These are phyloP conservation scores for Globisporangium iwayamae DNA, from an alignment of 352 stramenopile species.

Conservation along the genomic window DNA sequence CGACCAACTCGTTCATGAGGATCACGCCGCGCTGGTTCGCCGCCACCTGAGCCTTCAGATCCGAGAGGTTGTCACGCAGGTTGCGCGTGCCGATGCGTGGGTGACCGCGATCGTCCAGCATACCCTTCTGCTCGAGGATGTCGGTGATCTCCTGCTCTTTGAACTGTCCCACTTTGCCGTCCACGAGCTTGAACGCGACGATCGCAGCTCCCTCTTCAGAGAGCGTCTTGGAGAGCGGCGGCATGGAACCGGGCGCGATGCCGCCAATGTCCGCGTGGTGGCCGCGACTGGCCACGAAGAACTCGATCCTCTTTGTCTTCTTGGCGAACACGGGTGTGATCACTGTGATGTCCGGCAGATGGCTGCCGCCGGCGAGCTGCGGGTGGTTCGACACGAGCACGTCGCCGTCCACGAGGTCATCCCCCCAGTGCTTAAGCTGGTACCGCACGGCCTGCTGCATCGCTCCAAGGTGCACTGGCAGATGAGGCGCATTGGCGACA, in stretches of 20 bases:
- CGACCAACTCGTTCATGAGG: slow-evolving; percentile 93
- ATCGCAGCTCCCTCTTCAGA: slow-evolving; percentile 99
- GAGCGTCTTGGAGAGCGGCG: slow-evolving; percentile 93
- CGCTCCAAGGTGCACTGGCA: slow-evolving; percentile 98
- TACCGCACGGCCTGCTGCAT: slow-evolving; percentile 98
- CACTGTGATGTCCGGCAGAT: slow-evolving; percentile 99
- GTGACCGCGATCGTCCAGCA: slow-evolving; percentile 76
- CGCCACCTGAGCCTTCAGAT: slow-evolving; percentile 97
- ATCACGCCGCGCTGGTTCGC: slow-evolving; percentile 96
- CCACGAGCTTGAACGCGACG: slow-evolving; percentile 98
- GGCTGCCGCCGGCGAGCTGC: slow-evolving; percentile 95
- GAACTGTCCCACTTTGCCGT: slow-evolving; percentile 92
- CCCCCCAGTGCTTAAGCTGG: slow-evolving; percentile 88
- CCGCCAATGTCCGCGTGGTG: slow-evolving; percentile 98
- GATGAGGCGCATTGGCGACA: slow-evolving; percentile 98
- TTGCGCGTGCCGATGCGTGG: slow-evolving; percentile 93
- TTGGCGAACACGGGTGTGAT: slow-evolving; percentile 99
- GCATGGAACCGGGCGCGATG: slow-evolving; percentile 95
- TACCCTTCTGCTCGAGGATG: slow-evolving; percentile 91
- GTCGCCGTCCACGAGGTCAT: slow-evolving; percentile 94
- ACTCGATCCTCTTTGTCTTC: slow-evolving; percentile 89
- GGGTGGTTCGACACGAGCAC: slow-evolving; percentile 99
- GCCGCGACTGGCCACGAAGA: slow-evolving; percentile 97
- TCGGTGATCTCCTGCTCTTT: slow-evolving; percentile 95
- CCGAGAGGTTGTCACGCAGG: slow-evolving; percentile 96